phyloP scores from a whole-genome alignment of 352 stramenopile genomes.

The Pythium monospermum region DNA sequence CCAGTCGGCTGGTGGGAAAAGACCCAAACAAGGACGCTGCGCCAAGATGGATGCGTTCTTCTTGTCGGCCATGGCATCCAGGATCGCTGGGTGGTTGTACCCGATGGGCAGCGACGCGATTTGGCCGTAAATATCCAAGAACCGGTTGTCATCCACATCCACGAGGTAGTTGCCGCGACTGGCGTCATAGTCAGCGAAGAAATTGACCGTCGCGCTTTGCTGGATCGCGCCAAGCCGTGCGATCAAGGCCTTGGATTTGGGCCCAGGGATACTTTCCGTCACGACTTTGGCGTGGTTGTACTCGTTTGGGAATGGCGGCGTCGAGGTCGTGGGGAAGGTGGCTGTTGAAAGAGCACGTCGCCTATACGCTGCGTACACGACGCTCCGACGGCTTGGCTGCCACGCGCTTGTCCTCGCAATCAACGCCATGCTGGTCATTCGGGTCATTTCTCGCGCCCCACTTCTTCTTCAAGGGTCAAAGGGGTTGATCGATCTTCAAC shows the following conservation, averaged over 20 bases:
- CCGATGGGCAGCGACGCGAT: conserved; percentile 80
- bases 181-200: conserved; percentile 73
- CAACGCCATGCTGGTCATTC: no score
- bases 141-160: conserved; percentile 80
- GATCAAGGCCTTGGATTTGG: conserved; percentile 59
- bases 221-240: conserved; percentile 46
- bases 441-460: no score
- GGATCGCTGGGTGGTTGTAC: conserved; percentile 82
- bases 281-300: conserved; percentile 44
- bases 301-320: conserved; percentile 60
- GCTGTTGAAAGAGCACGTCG: neutral
- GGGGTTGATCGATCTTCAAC: no score
- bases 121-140: conserved; percentile 80
- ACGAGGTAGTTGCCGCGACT: conserved; percentile 84
- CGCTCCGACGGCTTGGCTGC: no score
- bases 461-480: no score
- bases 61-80: conserved; percentile 52
- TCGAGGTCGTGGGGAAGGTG: conserved; percentile 30
- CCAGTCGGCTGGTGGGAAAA: conserved; percentile 77
- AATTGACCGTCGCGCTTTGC: conserved; percentile 64
- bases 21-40: conserved; percentile 67
- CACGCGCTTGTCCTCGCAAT: no score
- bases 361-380: no score
- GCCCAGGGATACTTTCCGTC: conserved; percentile 51
- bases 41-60: conserved; percentile 63